Base-by-base conservation (phyloP, 345 rosid species). In the Eucalyptus coolabah region DNA sequence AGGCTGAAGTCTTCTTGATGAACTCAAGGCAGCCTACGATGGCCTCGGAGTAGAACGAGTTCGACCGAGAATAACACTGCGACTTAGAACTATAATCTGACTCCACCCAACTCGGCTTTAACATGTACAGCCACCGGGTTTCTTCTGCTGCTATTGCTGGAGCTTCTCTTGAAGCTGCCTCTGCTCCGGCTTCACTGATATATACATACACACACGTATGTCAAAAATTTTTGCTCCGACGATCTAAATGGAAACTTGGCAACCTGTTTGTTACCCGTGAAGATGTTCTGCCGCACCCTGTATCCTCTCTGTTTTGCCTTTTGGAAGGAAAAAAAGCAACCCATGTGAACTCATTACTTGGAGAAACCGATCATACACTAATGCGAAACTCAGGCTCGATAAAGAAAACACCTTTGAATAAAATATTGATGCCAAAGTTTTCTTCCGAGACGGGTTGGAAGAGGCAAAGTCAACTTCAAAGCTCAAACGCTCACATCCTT, bases 11-110 rank as follows among this genome's bases (percentile, higher is more conserved):
- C 37, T 94, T 93, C 88, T 95, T 95, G 91, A 95, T 96, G 92
- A 96, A 96, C 88, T 96, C 97, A 90, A 95, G 92, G 90, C 97
- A 95, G 56, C 95, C 97, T n/a, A 96, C 95, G 89, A 96, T 96
- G 77, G 96, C 97, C 90, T 96, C 98, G 2, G 95, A 92, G 54
- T 94, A 95, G 89, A 96, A 95, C 77, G 95, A 95, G 91, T 94
- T 95, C 4, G 95, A 93, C 81, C 95, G 93, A 2, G 90, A 88
- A 50, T 42, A 45, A 12, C 87, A 83, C 87, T 44, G 49, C 28
- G 26, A 44, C 18, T 50, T 45, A 30, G 40, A 80, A 45, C 8
- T 32, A 28, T 88, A 49, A 16, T 26, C 16, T n/a, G 14, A 26
- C 67, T 28, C 65, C 19, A 72, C 65, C 80, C 80, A 59, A 19